These are phyloP conservation scores for Urtica urens DNA, from an alignment of 306 rosid genomes.

Conservation along the genomic window DNA sequence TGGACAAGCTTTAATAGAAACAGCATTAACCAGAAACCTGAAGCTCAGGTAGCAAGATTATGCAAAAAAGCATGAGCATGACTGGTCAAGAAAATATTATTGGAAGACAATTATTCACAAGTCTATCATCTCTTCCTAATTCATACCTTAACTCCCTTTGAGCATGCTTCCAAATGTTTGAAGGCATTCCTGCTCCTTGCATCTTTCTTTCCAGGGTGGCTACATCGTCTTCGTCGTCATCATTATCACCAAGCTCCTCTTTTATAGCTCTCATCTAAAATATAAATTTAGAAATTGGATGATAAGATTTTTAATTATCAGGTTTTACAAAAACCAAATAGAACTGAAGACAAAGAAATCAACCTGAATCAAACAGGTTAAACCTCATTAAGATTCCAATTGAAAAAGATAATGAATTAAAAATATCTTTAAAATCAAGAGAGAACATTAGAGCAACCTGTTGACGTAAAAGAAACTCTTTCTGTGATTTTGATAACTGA, in stretches of 20 bases:
- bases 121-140: background rate
- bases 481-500: slow-evolving; percentile 92
- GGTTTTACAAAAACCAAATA: background rate
- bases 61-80: background rate
- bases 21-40: too few relatives aligned
- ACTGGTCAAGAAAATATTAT: background rate
- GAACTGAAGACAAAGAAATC: background rate
- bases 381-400: background rate
- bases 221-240: slow-evolving; percentile 92
- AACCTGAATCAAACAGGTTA: background rate
- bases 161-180: slow-evolving; percentile 89
- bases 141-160: slow-evolving; percentile 77
- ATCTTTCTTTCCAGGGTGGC: slow-evolving; percentile 84
- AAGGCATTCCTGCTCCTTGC: slow-evolving; percentile 98
- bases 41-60: too few relatives aligned
- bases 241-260: slow-evolving; percentile 98
- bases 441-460: slow-evolving; percentile 51
- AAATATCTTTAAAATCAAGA: background rate
- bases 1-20: too few relatives aligned
- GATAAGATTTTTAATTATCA: background rate
- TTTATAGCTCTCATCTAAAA: slow-evolving; percentile 94
- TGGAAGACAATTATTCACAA: background rate
- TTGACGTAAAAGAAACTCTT: slow-evolving; percentile 93
- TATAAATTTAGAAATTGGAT: slow-evolving; percentile 13
- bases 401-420: background rate